Evolutionary conservation across 768 basidiomycete genomes (phyloP).

Genomic region (Pleurotus djamor): DNA sequence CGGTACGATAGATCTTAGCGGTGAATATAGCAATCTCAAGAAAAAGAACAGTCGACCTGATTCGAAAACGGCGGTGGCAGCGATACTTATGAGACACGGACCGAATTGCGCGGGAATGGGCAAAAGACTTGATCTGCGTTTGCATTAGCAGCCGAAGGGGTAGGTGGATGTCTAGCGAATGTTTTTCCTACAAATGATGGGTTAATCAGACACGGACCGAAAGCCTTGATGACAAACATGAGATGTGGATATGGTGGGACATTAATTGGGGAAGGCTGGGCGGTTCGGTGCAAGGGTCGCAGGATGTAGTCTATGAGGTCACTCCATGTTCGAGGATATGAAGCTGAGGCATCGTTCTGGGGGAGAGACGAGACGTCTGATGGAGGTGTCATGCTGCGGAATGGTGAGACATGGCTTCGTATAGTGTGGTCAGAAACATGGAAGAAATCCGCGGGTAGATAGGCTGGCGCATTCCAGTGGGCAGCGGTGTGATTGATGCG

Average conservation of each 20-base stretch:
- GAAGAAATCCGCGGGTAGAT: conserved; percentile 3
- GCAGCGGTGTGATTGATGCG: too few species aligned
- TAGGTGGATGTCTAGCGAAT: not conserved
- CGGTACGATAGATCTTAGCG: not conserved
- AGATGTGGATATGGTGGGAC: not conserved
- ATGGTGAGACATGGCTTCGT: not conserved
- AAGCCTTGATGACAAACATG: not conserved
- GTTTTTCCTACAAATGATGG: not conserved
- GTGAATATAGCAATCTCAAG: not conserved
- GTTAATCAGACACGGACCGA: not conserved
- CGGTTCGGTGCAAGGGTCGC: not conserved
- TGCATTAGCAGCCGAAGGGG: not conserved
- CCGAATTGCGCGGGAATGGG: not conserved
- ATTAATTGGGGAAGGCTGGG: not conserved
- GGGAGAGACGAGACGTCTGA: too few species aligned
- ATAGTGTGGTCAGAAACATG: not conserved
- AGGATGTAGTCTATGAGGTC: conserved; percentile 3
- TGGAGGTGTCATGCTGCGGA: conserved; percentile 4
- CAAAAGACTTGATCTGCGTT: conserved; percentile 3
- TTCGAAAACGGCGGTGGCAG: not conserved
- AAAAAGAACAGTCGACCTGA: not conserved
- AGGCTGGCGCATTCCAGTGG: too few species aligned
- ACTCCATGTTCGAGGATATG: not conserved
- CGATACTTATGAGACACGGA: not conserved
- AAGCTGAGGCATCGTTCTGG: not conserved